Conservation (phyloP, 2,329 filamentous ascomycete species). For the Cladophialophora immunda region DNA sequence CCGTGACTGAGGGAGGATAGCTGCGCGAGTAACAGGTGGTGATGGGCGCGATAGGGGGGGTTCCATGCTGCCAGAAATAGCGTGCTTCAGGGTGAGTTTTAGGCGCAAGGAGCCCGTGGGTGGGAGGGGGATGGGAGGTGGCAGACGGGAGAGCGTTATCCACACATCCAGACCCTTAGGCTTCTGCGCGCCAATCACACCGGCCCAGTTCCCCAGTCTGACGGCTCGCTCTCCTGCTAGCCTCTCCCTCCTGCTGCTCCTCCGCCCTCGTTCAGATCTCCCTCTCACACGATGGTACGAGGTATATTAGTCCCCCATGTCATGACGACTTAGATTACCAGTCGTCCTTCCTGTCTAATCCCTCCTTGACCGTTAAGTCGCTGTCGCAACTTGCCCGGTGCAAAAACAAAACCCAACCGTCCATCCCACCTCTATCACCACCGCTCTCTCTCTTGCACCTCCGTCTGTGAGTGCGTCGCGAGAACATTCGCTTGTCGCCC, state of each 20-base stretch:
- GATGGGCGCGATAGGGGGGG: constrained; percentile 5
- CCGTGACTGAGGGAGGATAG: constrained; percentile 11
- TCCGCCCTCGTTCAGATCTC: constrained; percentile 5
- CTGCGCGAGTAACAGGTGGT: not conserved
- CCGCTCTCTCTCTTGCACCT: not conserved
- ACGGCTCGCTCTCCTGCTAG: constrained; percentile 19
- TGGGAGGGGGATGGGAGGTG: not conserved
- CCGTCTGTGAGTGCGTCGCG: not conserved
- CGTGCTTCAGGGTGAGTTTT: constrained; percentile 23
- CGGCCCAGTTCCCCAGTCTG: constrained; percentile 2
- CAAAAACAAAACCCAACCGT: constrained; percentile 2
- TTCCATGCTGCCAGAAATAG: constrained; percentile 16
- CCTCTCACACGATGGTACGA: not conserved
- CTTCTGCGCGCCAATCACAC: constrained; percentile 17
- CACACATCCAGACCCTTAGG: not conserved
- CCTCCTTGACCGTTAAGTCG: not conserved
- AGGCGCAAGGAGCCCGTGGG: not conserved
- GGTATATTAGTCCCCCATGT: constrained; percentile 12
- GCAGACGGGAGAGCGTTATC: not conserved
- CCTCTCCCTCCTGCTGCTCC: not conserved
- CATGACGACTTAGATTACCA: constrained; percentile 20
- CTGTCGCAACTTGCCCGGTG: constrained; percentile 6
- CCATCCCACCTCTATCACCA: not conserved
- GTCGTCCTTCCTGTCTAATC: not conserved
- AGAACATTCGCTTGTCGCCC: constrained; percentile 4